phyloP scores from a whole-genome alignment of 495 filamentous ascomycete genomes.

The Pseudomonodictys pantanalensis region DNA sequence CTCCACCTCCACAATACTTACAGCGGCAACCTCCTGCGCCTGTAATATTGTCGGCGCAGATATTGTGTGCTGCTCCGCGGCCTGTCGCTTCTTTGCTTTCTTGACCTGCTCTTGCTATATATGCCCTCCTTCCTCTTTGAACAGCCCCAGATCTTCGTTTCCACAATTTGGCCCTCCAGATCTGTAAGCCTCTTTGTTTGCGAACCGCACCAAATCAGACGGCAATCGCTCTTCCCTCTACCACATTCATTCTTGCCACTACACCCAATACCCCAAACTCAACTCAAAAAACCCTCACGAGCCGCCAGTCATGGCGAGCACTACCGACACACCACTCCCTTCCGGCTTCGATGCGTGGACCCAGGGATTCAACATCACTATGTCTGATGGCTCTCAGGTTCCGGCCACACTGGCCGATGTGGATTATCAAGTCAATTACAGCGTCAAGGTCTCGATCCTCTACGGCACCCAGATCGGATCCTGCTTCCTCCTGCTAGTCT shows the following conservation, averaged over 20 bases:
- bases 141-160: no score
- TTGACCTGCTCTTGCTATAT: neutral
- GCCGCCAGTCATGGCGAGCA: conserved; percentile 6
- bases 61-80: neutral
- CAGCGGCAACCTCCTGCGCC: neutral
- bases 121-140: neutral
- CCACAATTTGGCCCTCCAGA: no score
- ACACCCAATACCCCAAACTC: neutral
- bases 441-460: conserved; percentile 60
- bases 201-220: no score
- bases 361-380: conserved; percentile 19
- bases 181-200: no score
- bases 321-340: neutral
- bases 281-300: neutral
- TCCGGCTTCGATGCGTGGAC: conserved; percentile 14
- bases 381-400: conserved; percentile 17
- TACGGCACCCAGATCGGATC: conserved; percentile 73
- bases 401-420: conserved; percentile 49
- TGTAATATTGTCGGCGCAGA: neutral
- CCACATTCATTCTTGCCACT: neutral
- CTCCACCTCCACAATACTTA: neutral
- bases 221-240: no score
- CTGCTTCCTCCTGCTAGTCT: conserved; percentile 62
- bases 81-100: neutral
- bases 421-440: conserved; percentile 49